Percentiles rank a stretch among this genome's conserved stretches.
Conservation (phyloP, 768 basidiomycete species). For the Mycena amicta region DNA sequence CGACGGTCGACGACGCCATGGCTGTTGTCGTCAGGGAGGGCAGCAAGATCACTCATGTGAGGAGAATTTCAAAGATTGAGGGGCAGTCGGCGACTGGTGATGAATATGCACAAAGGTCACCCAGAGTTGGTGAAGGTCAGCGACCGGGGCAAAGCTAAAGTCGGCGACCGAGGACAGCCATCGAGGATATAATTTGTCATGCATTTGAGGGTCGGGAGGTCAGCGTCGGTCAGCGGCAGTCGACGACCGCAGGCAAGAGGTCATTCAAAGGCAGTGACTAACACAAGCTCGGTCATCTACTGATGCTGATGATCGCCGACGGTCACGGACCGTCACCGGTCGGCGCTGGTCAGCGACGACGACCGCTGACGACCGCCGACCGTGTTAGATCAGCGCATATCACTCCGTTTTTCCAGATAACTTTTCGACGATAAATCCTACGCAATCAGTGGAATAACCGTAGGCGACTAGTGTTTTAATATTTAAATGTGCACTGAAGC, state of each 20-base stretch:
- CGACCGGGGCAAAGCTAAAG: not conserved
- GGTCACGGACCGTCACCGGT: not conserved
- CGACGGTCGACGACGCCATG: not conserved
- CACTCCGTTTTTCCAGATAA: constrained; percentile 25
- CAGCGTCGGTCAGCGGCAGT: not conserved
- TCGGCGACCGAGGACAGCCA: too few species aligned
- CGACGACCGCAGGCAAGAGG: too few species aligned
- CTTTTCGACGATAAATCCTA: constrained; percentile 35
- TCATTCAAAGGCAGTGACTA: too few species aligned
- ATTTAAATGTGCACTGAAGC: not conserved
- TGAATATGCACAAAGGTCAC: not conserved
- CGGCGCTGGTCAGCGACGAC: not conserved
- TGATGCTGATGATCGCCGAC: not conserved
- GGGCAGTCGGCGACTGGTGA: not conserved
- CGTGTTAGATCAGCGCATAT: not conserved
- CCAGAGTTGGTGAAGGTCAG: not conserved
- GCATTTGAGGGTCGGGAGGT: not conserved
- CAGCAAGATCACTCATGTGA: not conserved
- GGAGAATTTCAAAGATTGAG: not conserved
- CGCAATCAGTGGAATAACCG: constrained; percentile 31
- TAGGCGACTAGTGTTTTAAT: constrained; percentile 28
- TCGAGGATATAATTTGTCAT: too few species aligned
- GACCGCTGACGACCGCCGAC: not conserved
- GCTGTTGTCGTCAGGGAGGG: not conserved
- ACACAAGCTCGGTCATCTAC: too few species aligned